These are phyloP conservation scores for Fusarium coicis DNA, from an alignment of 2,329 filamentous ascomycete genomes.

Conservation along the genomic window DNA sequence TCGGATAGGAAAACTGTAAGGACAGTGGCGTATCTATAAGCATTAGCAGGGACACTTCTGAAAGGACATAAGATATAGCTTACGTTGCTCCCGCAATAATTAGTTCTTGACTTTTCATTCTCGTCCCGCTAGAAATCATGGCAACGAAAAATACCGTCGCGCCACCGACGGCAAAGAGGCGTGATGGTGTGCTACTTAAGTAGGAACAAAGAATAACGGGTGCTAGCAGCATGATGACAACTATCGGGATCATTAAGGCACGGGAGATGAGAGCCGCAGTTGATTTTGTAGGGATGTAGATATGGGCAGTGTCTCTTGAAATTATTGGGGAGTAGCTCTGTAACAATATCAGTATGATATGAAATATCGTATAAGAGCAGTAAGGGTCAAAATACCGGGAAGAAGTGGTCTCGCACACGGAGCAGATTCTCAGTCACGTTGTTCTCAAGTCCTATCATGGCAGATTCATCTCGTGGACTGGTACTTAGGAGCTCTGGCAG, in stretches of 20 bases:
- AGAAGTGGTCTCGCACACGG: not conserved
- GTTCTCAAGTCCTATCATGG: not conserved
- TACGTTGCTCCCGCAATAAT: not conserved
- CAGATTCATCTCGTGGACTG: not conserved
- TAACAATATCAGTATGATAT: rapidly evolving
- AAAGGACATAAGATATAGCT: not conserved
- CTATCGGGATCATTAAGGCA: not conserved
- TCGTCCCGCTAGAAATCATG: not conserved
- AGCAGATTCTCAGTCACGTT: not conserved
- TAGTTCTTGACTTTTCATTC: not conserved
- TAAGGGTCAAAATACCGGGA: rapidly evolving
- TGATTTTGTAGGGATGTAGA: not conserved
- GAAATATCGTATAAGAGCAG: rapidly evolving
- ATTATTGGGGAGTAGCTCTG: not conserved
- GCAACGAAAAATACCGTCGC: not conserved
- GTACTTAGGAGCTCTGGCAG: not conserved
- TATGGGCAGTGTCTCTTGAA: not conserved
- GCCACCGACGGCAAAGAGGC: not conserved
- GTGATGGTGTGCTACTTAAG: not conserved
- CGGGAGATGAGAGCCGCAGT: not conserved
- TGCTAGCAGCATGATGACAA: not conserved
- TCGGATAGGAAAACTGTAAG: no score
- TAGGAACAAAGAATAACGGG: not conserved
- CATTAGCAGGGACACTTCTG: no score
- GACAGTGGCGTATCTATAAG: no score